Base-by-base conservation (phyloP, 1,139 yeast species). In the Waltiozyma sp. region DNA sequence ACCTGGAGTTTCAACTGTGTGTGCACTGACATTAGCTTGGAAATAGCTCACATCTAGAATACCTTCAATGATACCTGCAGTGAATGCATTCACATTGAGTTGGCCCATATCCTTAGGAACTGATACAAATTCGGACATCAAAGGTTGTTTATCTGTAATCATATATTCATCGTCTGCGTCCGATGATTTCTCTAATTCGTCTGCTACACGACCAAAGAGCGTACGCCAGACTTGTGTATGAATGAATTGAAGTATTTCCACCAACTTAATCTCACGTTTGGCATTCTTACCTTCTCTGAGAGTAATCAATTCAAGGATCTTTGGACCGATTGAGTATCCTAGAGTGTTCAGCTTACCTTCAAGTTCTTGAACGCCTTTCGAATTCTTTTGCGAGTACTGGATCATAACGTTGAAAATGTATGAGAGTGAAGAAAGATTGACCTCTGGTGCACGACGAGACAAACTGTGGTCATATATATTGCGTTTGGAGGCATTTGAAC, bases 51-150 rank as follows among this genome's bases (percentile, higher is more conserved):
- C 73, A 52, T 86, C 94, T 44, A 91, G 66, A 1, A 91, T 82
- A 0, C 96, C 97, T 59, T 89, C 96, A 24, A 91, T 75, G 24
- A 91, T 75, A 0, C 98, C 98, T 1, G 96, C 96, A 5, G 57
- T 56, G 55, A 84, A 85, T 0, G 96, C 89, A 11, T 85, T 81
- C 56, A 94, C 84, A 55, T 83, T 85, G 54, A 87, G 70, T 50
- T 80, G 80, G 8, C 85, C 80, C 59, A 82, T 79, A 49, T 87
- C 95, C 51, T 75, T 77, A 3, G 96, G 95, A 5, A 84, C 80
- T 28, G 84, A 77, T 23, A 91, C 80, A 59, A 75, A 91, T 53
- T 77, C 80, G 11, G 91, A 74, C 41, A 89, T 71, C 44, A 83
- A 56, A 3, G 98, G 98, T 23, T 73, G 64, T 54, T 84, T 79